A percentile compares a stretch with the other conserved stretches of the same genome.
Evolutionary conservation across 2,329 filamentous ascomycete genomes (phyloP).

Genomic region (Aspergillus persii): DNA sequence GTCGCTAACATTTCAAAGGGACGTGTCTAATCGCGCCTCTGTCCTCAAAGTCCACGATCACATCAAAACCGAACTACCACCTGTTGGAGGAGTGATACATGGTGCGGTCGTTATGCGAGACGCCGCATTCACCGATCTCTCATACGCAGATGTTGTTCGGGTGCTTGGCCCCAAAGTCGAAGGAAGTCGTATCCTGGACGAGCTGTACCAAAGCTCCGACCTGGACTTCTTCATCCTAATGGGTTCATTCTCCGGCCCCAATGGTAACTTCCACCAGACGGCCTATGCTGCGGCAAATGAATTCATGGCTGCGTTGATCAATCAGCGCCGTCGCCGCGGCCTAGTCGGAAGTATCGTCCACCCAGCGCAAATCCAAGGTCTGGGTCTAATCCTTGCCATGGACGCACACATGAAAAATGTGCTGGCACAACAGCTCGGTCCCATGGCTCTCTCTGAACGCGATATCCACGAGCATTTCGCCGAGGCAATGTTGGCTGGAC

Average conservation of each 20-base stretch:
- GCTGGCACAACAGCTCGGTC: not conserved
- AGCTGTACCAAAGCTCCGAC: constrained; percentile 14
- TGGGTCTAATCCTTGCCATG: constrained; percentile 4
- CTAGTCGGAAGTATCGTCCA: constrained; percentile 12
- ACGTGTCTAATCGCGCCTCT: constrained; percentile 15
- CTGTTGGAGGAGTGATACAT: constrained; percentile 15
- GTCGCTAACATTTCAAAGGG: constrained; percentile 3
- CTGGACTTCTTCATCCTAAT: constrained; percentile 24
- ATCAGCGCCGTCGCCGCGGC: constrained; percentile 10
- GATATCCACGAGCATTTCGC: constrained; percentile 54
- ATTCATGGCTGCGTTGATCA: constrained; percentile 14
- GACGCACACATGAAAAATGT: not conserved
- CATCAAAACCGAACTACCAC: constrained; percentile 27
- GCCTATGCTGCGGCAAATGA: constrained; percentile 17
- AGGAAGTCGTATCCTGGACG: constrained; percentile 28
- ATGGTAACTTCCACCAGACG: constrained; percentile 15
- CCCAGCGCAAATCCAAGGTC: constrained; percentile 9
- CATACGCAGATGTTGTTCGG: constrained; percentile 30
- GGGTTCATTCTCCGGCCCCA: constrained; percentile 9
- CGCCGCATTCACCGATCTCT: constrained; percentile 31
- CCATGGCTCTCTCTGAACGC: constrained; percentile 45
- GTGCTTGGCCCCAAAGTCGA: constrained; percentile 41
- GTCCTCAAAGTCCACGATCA: constrained; percentile 18
- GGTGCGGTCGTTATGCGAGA: constrained; percentile 40
- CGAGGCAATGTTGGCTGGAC: constrained; percentile 49